Base-by-base conservation (phyloP, 176 grass and related monocot species). In the Tillandsia leiboldiana region DNA sequence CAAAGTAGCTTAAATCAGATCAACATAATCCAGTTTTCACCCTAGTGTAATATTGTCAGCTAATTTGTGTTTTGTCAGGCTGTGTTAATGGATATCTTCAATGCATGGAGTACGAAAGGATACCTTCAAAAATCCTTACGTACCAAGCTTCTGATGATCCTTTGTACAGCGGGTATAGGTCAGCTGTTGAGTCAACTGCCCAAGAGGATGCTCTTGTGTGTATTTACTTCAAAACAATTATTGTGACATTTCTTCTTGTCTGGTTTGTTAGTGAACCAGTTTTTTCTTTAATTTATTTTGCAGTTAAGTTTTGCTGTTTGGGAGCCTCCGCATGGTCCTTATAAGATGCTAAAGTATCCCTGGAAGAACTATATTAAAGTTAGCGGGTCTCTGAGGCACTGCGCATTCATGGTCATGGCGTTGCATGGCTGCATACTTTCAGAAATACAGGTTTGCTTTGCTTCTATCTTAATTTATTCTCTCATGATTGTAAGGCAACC, bases 361-460 rank as follows among this genome's bases (percentile, higher is more conserved):
- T 94, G 95, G 87, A 94, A 79, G 77, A 82, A 49, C 66, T 99
- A 84, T 72, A 83, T 86, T 50, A 90, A 78, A 94, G 84, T 99
- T 80, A 61, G 90, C 67, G 95, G 95, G 71, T 87, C 95, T 61
- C 79, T 99, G 63, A 85, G 95, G 69, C 90, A 99, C 51, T 99
- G 90, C 75, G 86, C 90, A 63, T 99, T 99, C 33, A 88, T 72
- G 70, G 84, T 99, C 59, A 99, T 99, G 95, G 95, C 95, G 11
- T 86, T 99, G 78, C 95, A 99, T 84, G 95, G 90, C 47, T 99
- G 90, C 85, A 90, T 99, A 90, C 87, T 99, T 66, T 88, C 95
- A 20, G 95, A 99, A 87, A 94, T 99, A 72, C 95, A 94, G 90
- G 95, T 99, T 74, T 74, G 71, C 61, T 33, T 58, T 63, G 75